These are phyloP conservation scores for Cryphonectria radicalis DNA, from an alignment of 2,329 filamentous ascomycete genomes.

Conservation along the genomic window DNA sequence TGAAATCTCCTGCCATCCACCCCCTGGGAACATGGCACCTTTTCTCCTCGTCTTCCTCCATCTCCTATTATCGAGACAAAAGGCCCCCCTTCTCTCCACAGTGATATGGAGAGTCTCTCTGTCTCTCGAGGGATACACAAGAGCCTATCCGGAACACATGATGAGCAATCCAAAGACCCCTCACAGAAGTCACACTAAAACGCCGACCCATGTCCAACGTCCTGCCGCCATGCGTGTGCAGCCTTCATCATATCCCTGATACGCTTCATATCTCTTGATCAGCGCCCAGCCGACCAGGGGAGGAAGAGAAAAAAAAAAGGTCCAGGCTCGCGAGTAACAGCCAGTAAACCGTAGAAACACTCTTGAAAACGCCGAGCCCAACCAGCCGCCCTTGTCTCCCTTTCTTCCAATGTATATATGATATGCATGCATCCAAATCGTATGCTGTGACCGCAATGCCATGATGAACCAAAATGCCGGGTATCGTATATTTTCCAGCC, in stretches of 20 bases:
- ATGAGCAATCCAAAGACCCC: background rate
- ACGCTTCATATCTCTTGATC: background rate
- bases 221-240: background rate
- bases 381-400: background rate
- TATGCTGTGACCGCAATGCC: slow-evolving; percentile 14
- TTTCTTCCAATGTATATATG: background rate
- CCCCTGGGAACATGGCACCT: background rate
- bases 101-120: background rate
- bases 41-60: background rate
- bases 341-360: background rate
- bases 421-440: slow-evolving; percentile 12
- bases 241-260: background rate
- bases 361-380: slow-evolving; percentile 4
- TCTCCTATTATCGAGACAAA: background rate
- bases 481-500: slow-evolving; percentile 30
- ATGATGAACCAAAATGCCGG: slow-evolving; percentile 25
- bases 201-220: slow-evolving; percentile 4
- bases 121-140: background rate
- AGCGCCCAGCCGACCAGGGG: background rate
- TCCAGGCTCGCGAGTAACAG: background rate
- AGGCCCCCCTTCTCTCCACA: background rate
- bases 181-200: background rate
- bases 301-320: too few species aligned
- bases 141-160: background rate
- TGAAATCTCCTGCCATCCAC: too few species aligned